Evolutionary conservation across 192 early-diverging fungal species (phyloP).

Genomic region (Podochytrium sp.): DNA sequence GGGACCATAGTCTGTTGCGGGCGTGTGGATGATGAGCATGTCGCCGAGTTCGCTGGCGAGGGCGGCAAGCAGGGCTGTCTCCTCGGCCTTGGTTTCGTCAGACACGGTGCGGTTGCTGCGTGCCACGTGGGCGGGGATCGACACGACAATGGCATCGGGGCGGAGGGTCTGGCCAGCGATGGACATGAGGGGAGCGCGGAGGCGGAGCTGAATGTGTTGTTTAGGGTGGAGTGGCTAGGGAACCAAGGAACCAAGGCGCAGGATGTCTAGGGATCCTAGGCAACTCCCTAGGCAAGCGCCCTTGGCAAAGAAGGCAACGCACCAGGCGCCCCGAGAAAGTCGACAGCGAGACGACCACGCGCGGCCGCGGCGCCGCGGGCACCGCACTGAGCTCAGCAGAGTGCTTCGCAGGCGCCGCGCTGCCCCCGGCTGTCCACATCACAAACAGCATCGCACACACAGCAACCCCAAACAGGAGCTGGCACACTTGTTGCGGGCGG

Average conservation of each 20-base stretch:
- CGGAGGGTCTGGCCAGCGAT: not conserved
- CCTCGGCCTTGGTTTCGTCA: not conserved
- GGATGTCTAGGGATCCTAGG: no score
- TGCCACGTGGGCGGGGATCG: not conserved
- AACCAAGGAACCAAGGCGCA: no score
- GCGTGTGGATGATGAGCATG: not conserved
- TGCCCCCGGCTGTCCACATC: no score
- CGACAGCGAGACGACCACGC: not conserved
- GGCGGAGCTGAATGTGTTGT: no score
- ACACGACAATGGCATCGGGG: not conserved
- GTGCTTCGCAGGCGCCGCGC: no score
- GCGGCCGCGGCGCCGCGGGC: not conserved
- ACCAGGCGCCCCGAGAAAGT: not conserved
- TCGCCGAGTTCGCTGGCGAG: not conserved
- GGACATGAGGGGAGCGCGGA: not conserved
- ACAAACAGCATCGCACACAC: no score
- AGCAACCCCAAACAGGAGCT: no score
- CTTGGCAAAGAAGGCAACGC: no score
- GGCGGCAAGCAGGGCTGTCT: not conserved
- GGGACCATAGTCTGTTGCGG: constrained; percentile 4
- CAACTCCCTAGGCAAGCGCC: no score
- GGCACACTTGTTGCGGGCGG: no score
- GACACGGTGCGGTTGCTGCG: not conserved
- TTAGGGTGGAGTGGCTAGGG: no score
- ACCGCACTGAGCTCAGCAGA: no score